Evolutionary conservation across 2,329 filamentous ascomycete genomes (phyloP).

Genomic region (Malbranchea zuffiana): DNA sequence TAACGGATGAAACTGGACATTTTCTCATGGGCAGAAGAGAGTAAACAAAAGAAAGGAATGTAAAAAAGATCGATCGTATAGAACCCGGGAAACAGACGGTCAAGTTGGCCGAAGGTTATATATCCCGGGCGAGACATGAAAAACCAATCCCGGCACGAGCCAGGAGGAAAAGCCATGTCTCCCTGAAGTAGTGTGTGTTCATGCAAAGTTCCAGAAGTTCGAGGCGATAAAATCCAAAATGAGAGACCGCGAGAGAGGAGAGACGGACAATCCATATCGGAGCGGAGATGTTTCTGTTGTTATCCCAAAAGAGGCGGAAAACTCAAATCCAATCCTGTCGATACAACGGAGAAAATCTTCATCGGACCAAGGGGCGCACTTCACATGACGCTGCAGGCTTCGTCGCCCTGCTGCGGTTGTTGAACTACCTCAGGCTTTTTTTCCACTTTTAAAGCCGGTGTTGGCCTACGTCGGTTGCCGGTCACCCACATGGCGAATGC

Average conservation of each 20-base stretch:
- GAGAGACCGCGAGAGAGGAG: background rate
- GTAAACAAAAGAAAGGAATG: no score
- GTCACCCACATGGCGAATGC: slow-evolving; percentile 38
- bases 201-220: no score
- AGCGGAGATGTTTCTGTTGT: background rate
- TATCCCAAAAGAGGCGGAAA: slow-evolving; percentile 3
- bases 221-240: background rate
- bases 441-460: slow-evolving; percentile 35
- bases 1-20: no score
- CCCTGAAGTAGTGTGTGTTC: slow-evolving; percentile 10
- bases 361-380: slow-evolving; percentile 6
- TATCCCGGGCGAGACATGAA: slow-evolving; percentile 34
- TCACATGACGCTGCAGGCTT: slow-evolving; percentile 26
- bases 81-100: no score
- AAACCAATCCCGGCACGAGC: slow-evolving; percentile 31
- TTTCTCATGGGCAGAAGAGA: no score
- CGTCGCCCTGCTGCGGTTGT: no score
- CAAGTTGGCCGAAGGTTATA: no score
- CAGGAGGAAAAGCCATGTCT: slow-evolving; percentile 36
- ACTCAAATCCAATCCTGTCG: slow-evolving; percentile 1
- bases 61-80: no score
- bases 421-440: slow-evolving; percentile 36
- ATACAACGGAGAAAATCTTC: background rate
- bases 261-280: background rate
- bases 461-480: slow-evolving; percentile 24